Evolutionary conservation across 495 filamentous ascomycete genomes (phyloP), one percentile per base, ranked within the genome.

Genomic region (Trichoderma reesei): DNA sequence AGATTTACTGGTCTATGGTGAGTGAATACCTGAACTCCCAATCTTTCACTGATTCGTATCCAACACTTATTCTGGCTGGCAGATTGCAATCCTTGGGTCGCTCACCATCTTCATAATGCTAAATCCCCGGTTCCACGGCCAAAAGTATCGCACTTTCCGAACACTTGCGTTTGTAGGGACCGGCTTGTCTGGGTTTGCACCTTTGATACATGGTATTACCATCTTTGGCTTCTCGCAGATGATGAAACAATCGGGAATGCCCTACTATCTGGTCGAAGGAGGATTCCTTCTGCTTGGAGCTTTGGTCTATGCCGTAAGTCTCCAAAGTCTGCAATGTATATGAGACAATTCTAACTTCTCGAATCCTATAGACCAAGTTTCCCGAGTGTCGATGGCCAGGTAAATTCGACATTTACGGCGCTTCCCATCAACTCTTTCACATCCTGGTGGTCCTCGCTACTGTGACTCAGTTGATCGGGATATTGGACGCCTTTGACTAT

Each of bases 401-500:
- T n/a, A 72, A 68, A 36, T 88, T 86, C 68, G 84, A 88, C 71
- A 77, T 87, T 44, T 80, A 78, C 69, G 85, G 85, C 9, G 80
- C 77, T 63, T 86, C 83, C 8, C 85, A 88, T 69, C 85, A 88
- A 41, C 82, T 87, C 56, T 87, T 87, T 70, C 85, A 88, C 73
- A 74, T 86, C 61, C 70, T 88, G 13, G 83, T 86, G 13, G 79
- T 87, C n/a, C 74, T 82, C 61, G 85, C 84, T 7, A 83, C 81
- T 9, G 68, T 79, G 34, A 74, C 82, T 61, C 85, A 88, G 72
- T 72, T 87, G 67, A 75, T 79, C 37, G 85, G 84, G 41, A 72
- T 87, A 20, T 66, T 86, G 63, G 72, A 74, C 61, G 85, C 85
- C 36, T 85, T 85, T 68, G 81, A 87, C 41, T 74, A 73, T 26